Percentiles rank a stretch among this genome's conserved stretches.
Evolutionary conservation across 306 rosid species (phyloP).

Genomic region (Begonia masoniana): DNA sequence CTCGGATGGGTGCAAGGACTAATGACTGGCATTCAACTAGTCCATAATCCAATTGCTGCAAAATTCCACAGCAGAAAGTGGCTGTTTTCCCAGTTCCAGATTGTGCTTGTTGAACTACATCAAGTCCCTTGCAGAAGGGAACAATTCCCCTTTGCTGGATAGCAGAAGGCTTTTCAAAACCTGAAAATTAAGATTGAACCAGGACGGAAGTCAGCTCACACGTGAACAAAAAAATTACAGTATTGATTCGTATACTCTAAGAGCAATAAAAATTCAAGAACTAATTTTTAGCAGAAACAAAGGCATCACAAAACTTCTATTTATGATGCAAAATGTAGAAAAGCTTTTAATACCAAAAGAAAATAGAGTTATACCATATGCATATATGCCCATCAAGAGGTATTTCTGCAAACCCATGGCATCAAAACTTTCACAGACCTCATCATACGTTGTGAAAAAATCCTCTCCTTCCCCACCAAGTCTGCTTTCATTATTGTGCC

Average conservation of each 20-base stretch:
- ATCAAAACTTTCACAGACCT: conserved; percentile 52
- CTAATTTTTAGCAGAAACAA: neutral
- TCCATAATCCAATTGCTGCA: conserved; percentile 65
- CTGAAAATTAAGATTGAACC: conserved; percentile 12
- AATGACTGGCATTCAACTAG: conserved; percentile 53
- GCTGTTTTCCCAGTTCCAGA: conserved; percentile 75
- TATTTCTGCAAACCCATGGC: conserved; percentile 63
- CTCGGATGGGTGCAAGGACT: conserved; percentile 75
- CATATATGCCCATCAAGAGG: conserved; percentile 61
- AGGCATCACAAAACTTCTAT: neutral
- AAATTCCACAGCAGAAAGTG: conserved; percentile 63
- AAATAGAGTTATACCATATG: conserved; percentile 12
- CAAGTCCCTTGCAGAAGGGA: conserved; percentile 69
- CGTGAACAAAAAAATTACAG: neutral
- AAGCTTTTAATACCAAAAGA: conserved; percentile 20
- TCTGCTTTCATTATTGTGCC: conserved; percentile 23
- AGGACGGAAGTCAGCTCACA: neutral
- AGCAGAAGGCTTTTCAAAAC: conserved; percentile 76
- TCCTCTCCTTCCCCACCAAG: conserved; percentile 44
- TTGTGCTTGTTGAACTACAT: conserved; percentile 68
- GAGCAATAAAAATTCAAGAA: neutral
- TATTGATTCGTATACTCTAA: neutral
- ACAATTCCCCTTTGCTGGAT: conserved; percentile 76
- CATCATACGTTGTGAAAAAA: conserved; percentile 56
- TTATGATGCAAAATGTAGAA: neutral